These are phyloP conservation scores for Nowakowskiella sp. DNA, from an alignment of 192 early-diverging fungal genomes.

Conservation along the genomic window DNA sequence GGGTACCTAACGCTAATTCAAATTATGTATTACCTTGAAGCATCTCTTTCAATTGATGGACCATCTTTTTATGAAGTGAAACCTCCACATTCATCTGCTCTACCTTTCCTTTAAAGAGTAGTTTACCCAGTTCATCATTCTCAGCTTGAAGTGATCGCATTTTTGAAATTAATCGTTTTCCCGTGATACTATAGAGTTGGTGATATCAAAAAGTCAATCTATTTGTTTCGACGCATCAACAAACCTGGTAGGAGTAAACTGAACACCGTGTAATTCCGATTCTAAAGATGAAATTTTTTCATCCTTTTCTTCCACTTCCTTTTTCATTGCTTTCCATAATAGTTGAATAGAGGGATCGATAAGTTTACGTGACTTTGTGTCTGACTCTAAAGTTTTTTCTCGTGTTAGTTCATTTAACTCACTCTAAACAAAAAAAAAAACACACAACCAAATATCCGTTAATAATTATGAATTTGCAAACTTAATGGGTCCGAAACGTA, in stretches of 20 bases:
- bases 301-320: slow-evolving; percentile 20
- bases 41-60: not conserved
- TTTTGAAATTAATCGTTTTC: slow-evolving; percentile 17
- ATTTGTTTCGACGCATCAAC: not conserved
- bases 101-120: slow-evolving; percentile 16
- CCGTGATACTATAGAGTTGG: slow-evolving; percentile 11
- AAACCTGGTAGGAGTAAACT: slow-evolving; percentile 20
- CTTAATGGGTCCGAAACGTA: not conserved
- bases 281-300: slow-evolving; percentile 23
- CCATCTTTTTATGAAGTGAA: slow-evolving; percentile 5
- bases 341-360: slow-evolving; percentile 16
- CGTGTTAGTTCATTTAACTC: slow-evolving; percentile 7
- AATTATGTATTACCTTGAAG: not conserved
- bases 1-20: not conserved
- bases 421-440: not conserved
- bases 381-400: slow-evolving; percentile 2
- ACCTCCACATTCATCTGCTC: slow-evolving; percentile 18
- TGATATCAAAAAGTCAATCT: not conserved
- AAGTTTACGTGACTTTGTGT: slow-evolving; percentile 5
- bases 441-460: not conserved
- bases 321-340: slow-evolving; percentile 16
- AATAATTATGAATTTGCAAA: not conserved
- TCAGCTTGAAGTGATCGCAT: slow-evolving; percentile 16
- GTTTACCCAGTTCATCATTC: slow-evolving; percentile 25
- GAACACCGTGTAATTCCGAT: slow-evolving; percentile 13